Conservation (phyloP, 164 flowering plant species). For the Umbellularia californica region DNA sequence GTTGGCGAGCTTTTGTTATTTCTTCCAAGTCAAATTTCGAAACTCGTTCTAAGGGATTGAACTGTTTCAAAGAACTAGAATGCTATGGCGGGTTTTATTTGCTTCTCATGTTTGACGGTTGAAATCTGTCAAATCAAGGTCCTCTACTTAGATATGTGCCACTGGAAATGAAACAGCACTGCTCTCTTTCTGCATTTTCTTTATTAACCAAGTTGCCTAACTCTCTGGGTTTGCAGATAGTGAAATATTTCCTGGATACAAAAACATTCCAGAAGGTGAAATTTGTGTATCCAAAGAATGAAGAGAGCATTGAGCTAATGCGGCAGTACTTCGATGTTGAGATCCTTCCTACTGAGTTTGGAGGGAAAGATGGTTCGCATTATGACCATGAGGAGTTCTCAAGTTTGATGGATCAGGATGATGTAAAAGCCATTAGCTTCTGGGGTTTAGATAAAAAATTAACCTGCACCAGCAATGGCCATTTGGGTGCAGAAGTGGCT, state of each 20-base stretch:
- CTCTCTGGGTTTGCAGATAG: conserved; percentile 41
- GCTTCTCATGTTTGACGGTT: too few species aligned
- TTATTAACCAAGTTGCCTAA: neutral
- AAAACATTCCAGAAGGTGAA: conserved; percentile 87
- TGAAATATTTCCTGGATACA: conserved; percentile 73
- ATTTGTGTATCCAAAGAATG: conserved; percentile 86
- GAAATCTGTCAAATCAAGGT: too few species aligned
- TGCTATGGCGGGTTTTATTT: too few species aligned
- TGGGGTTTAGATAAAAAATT: conserved; percentile 62
- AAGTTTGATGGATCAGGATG: conserved; percentile 70
- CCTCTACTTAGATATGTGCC: too few species aligned
- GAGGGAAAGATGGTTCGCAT: conserved; percentile 54
- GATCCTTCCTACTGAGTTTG: conserved; percentile 80
- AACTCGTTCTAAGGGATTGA: too few species aligned
- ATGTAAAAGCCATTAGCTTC: conserved; percentile 46
- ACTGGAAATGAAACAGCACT: too few species aligned
- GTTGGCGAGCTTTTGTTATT: too few species aligned
- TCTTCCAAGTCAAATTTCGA: too few species aligned
- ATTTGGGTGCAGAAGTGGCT: conserved; percentile 44
- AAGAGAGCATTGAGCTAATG: conserved; percentile 80
- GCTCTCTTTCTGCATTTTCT: too few species aligned
- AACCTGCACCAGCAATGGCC: conserved; percentile 22
- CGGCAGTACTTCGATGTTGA: conserved; percentile 63
- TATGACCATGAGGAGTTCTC: conserved; percentile 90
- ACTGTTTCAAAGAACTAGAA: too few species aligned